Conservation (phyloP, 2,329 filamentous ascomycete species). For the Nemania sp. region DNA sequence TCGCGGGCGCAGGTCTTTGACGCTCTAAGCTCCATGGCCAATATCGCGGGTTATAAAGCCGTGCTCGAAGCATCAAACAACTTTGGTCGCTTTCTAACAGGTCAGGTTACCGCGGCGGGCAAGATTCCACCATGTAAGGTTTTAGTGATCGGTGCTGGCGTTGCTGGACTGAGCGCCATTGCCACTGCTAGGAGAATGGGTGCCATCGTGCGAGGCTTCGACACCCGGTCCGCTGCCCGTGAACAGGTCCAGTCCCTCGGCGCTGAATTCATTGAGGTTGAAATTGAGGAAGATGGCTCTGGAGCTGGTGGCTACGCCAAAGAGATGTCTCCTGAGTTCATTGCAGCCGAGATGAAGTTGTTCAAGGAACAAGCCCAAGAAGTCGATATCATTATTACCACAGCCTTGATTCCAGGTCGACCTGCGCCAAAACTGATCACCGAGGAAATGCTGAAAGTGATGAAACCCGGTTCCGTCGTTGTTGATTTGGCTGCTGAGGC, state of each 20-base stretch:
- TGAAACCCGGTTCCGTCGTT: slow-evolving; percentile 88
- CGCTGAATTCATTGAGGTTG: slow-evolving; percentile 87
- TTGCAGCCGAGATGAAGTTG: slow-evolving; percentile 89
- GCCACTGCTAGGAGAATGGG: slow-evolving; percentile 84
- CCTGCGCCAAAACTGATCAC: slow-evolving; percentile 85
- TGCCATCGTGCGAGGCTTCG: slow-evolving; percentile 87
- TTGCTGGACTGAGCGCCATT: slow-evolving; percentile 87
- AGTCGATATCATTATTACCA: slow-evolving; percentile 91
- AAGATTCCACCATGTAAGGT: slow-evolving; percentile 91
- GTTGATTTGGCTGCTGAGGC: slow-evolving; percentile 88
- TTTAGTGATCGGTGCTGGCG: slow-evolving; percentile 86
- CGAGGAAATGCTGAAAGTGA: slow-evolving; percentile 76
- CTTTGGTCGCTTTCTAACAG: slow-evolving; percentile 86
- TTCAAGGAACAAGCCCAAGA: slow-evolving; percentile 87
- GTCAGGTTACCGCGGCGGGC: slow-evolving; percentile 87
- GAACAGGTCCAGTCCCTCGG: slow-evolving; percentile 91
- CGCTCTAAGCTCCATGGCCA: slow-evolving; percentile 89
- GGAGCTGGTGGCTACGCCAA: slow-evolving; percentile 89
- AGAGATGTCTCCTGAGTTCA: slow-evolving; percentile 93
- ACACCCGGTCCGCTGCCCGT: slow-evolving; percentile 83
- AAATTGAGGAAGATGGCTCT: slow-evolving; percentile 80
- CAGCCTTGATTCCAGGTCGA: slow-evolving; percentile 84
- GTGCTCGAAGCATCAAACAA: slow-evolving; percentile 88
- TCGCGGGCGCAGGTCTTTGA: slow-evolving; percentile 88
- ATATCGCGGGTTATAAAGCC: slow-evolving; percentile 92